phyloP scores from a whole-genome alignment of 1,284 basidiomycete genomes.

The Lentinula novae-zelandiae region DNA sequence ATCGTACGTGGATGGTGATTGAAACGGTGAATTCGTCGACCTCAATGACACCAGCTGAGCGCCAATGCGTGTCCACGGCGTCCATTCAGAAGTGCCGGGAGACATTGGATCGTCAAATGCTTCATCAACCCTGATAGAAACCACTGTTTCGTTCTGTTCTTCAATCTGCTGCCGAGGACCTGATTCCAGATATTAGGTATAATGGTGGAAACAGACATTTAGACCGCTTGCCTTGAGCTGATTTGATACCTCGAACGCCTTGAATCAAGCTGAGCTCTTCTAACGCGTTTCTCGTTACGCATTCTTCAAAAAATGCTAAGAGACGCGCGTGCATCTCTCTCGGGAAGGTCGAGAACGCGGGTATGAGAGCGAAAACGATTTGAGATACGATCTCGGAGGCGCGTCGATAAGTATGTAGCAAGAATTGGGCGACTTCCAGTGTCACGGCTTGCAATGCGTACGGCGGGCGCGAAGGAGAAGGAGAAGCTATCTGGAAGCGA shows the following conservation, averaged over 20 bases:
- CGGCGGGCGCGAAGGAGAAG: constrained; percentile 58
- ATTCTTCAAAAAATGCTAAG: constrained; percentile 59
- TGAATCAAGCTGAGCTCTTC: constrained; percentile 41
- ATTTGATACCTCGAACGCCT: constrained; percentile 20
- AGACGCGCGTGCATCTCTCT: constrained; percentile 55
- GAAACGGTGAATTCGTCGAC: constrained; percentile 56
- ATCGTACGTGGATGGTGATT: constrained; percentile 52
- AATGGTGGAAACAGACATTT: not conserved
- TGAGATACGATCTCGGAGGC: constrained; percentile 51
- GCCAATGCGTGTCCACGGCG: constrained; percentile 26
- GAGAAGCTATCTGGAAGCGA: constrained; percentile 52
- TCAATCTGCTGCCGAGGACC: not conserved
- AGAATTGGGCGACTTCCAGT: constrained; percentile 60
- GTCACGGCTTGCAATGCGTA: constrained; percentile 61
- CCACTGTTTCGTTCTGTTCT: constrained; percentile 25
- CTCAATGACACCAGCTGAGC: constrained; percentile 27
- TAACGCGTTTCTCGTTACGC: constrained; percentile 48
- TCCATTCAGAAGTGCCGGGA: constrained; percentile 20
- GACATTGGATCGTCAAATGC: constrained; percentile 31
- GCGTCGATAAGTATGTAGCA: constrained; percentile 49
- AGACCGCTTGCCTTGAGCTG: not conserved
- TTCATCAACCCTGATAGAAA: constrained; percentile 62
- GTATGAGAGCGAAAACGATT: constrained; percentile 61
- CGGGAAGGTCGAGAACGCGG: constrained; percentile 64
- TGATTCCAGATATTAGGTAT: not conserved